Conservation (phyloP, 139 green algal species). For the Pseudopediastrum boryanum region DNA sequence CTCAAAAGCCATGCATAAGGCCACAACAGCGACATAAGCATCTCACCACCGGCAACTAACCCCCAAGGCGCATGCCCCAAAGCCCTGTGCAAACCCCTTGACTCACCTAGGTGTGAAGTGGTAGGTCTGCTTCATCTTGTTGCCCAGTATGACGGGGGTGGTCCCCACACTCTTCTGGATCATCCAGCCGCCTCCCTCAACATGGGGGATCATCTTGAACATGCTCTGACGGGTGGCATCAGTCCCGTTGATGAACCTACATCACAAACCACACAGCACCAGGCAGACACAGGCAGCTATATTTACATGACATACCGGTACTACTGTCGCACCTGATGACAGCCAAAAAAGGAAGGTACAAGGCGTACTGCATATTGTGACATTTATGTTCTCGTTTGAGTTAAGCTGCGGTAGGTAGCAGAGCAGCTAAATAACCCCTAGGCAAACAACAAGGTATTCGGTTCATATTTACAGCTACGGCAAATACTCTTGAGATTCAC, state of each 20-base stretch:
- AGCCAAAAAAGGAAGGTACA: slow-evolving; percentile 42
- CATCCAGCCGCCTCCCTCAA: slow-evolving; percentile 48
- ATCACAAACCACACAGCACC: background rate
- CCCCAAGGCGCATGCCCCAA: background rate
- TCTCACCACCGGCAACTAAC: background rate
- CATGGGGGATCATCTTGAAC: slow-evolving; percentile 60
- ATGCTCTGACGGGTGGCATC: slow-evolving; percentile 42
- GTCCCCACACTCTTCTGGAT: slow-evolving; percentile 50
- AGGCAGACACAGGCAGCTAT: background rate
- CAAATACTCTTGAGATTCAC: background rate
- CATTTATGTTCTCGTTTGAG: background rate
- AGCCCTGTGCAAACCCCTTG: no score
- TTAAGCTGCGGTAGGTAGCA: background rate
- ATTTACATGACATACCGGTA: no score
- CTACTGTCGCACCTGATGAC: slow-evolving; percentile 22
- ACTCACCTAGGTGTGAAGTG: slow-evolving; percentile 29
- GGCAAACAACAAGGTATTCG: background rate
- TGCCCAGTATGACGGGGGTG: slow-evolving; percentile 52
- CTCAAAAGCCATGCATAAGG: no score
- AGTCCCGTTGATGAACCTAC: slow-evolving; percentile 41
- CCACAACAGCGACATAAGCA: background rate
- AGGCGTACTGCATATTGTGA: background rate
- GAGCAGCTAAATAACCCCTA: background rate
- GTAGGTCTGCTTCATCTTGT: slow-evolving; percentile 47
- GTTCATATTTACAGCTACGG: background rate